A percentile compares a stretch with the other conserved stretches of the same genome.
phyloP scores from a whole-genome alignment of 371 early-diverging fungal genomes.

The Phascolomyces articulosus region DNA sequence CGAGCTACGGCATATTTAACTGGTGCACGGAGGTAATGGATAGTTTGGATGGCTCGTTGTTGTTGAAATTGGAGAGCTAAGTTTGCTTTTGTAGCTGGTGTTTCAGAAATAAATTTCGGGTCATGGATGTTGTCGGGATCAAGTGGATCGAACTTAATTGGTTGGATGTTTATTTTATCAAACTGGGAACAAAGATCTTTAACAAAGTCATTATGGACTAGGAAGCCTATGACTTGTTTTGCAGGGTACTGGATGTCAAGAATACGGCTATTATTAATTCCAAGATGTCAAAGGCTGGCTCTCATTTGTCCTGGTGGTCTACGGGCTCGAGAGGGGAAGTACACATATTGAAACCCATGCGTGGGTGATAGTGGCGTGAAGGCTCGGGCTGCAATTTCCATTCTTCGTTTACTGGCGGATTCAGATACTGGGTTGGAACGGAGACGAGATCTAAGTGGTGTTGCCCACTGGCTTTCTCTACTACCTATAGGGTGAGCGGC shows the following conservation, averaged over 20 bases:
- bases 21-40: not conserved
- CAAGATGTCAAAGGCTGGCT: not conserved
- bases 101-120: not conserved
- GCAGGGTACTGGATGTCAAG: constrained; percentile 17
- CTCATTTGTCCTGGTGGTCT: constrained; percentile 1
- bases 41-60: not conserved
- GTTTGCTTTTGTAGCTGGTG: not conserved
- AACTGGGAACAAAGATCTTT: not conserved
- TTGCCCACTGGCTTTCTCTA: no score
- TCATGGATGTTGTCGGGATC: constrained; percentile 7
- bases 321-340: constrained; percentile 7
- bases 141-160: constrained; percentile 9
- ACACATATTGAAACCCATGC: constrained; percentile 19
- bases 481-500: no score
- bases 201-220: constrained; percentile 12
- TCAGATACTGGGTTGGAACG: not conserved
- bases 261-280: constrained; percentile 7
- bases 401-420: not conserved
- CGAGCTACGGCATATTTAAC: constrained; percentile 12
- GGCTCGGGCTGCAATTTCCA: constrained; percentile 10
- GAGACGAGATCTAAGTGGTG: no score
- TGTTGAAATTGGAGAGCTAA: not conserved
- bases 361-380: constrained; percentile 1
- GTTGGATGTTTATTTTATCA: not conserved
- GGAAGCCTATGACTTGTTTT: not conserved